These are phyloP conservation scores for Ophiostoma quercus DNA, from an alignment of 2,329 filamentous ascomycete genomes.

Conservation along the genomic window DNA sequence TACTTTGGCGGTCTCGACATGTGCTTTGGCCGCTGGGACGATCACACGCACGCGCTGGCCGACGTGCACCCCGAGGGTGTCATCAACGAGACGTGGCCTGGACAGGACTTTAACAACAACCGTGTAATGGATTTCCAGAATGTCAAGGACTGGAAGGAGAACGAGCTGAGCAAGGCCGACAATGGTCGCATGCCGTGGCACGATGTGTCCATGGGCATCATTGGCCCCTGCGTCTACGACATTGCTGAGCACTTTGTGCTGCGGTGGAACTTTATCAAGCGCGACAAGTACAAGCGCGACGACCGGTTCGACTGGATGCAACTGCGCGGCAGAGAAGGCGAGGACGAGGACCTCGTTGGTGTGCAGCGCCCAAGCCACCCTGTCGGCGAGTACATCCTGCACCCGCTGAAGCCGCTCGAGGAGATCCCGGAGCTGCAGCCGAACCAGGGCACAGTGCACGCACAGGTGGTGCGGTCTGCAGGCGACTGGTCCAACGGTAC, in stretches of 20 bases:
- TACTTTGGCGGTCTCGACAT: conserved; percentile 94
- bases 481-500: conserved; percentile 93
- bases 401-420: conserved; percentile 66
- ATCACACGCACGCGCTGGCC: conserved; percentile 74
- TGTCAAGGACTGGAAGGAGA: conserved; percentile 86
- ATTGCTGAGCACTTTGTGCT: conserved; percentile 94
- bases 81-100: conserved; percentile 80
- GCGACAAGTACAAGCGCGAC: conserved; percentile 95
- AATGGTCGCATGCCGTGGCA: conserved; percentile 98
- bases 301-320: conserved; percentile 77
- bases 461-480: conserved; percentile 84
- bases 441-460: conserved; percentile 66
- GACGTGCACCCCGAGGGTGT: conserved; percentile 85
- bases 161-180: conserved; percentile 85
- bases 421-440: conserved; percentile 50
- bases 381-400: conserved; percentile 78
- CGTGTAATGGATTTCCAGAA: conserved; percentile 92
- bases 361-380: conserved; percentile 87
- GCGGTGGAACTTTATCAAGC: conserved; percentile 94
- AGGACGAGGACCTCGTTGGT: conserved; percentile 78
- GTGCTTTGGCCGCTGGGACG: conserved; percentile 94
- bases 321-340: conserved; percentile 67
- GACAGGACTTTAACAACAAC: conserved; percentile 98
- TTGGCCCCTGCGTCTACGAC: conserved; percentile 85
- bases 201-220: conserved; percentile 86